Percentiles rank a stretch among this genome's conserved stretches.
phyloP scores from a whole-genome alignment of 306 rosid species.

The Quercus robur region DNA sequence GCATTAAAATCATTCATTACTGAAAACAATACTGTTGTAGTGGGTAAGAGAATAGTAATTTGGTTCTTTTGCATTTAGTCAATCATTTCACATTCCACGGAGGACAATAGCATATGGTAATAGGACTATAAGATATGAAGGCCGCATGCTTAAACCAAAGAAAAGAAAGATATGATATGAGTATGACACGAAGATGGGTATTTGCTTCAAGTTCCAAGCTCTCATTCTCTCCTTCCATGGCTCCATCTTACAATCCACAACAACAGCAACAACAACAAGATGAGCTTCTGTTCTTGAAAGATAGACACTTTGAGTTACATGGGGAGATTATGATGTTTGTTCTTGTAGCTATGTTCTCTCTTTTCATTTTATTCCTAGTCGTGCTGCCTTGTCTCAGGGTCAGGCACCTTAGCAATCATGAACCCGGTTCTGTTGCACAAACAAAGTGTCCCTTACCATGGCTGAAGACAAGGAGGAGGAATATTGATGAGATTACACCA shows the following conservation, averaged over 20 bases:
- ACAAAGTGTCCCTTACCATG: neutral
- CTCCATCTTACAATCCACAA: neutral
- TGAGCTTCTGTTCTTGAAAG: slow-evolving; percentile 32
- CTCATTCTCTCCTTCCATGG: neutral
- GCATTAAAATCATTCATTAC: too few relatives aligned
- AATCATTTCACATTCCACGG: neutral
- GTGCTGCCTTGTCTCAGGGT: slow-evolving; percentile 30
- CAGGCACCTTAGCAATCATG: slow-evolving; percentile 1
- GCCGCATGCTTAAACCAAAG: neutral
- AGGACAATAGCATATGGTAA: neutral
- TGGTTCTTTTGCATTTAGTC: neutral
- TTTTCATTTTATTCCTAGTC: slow-evolving; percentile 32
- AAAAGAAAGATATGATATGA: neutral
- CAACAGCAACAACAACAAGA: slow-evolving; percentile 10
- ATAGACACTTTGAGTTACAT: slow-evolving; percentile 42
- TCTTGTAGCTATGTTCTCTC: slow-evolving; percentile 29
- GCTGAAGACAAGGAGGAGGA: slow-evolving; percentile 1
- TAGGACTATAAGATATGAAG: neutral
- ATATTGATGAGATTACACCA: neutral
- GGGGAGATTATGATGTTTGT: slow-evolving; percentile 45
- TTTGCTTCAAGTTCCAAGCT: neutral
- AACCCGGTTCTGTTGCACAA: slow-evolving; percentile 4
- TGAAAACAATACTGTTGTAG: neutral
- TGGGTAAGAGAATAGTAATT: neutral
- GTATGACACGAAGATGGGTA: neutral